Conservation (phyloP, 768 basidiomycete species). For the Tephrocybe sp. region DNA sequence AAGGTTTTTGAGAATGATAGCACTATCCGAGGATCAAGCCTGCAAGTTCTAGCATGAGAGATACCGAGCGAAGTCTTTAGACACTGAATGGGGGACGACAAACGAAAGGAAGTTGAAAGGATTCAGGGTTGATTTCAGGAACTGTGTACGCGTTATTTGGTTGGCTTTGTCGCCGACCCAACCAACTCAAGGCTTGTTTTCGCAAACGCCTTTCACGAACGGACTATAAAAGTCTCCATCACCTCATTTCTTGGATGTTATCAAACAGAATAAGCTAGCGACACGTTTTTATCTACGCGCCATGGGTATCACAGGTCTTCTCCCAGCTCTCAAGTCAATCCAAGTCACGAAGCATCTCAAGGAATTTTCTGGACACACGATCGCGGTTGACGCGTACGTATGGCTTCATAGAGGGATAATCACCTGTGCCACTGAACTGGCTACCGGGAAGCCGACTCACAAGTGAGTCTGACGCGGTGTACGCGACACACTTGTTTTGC, state of each 20-base stretch:
- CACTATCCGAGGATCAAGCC: too few relatives aligned
- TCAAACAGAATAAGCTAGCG: not conserved
- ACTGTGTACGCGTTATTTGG: constrained; percentile 16
- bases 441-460: constrained; percentile 77
- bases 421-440: constrained; percentile 88
- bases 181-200: not conserved
- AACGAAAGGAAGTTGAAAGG: too few relatives aligned
- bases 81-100: too few relatives aligned
- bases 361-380: constrained; percentile 78
- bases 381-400: constrained; percentile 95
- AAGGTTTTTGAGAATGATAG: too few relatives aligned
- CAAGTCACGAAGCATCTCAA: constrained; percentile 76
- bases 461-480: constrained; percentile 57
- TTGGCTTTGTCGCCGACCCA: not conserved
- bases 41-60: too few relatives aligned
- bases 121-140: too few relatives aligned
- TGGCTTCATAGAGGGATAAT: constrained; percentile 91
- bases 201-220: not conserved
- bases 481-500: not conserved
- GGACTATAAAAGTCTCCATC: not conserved
- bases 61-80: too few relatives aligned
- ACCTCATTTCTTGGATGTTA: not conserved
- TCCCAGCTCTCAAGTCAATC: constrained; percentile 90
- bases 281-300: not conserved
- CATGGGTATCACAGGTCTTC: constrained; percentile 92